These are phyloP conservation scores for Xylaria sp. DNA, from an alignment of 2,329 filamentous ascomycete species.

Conservation along the genomic window DNA sequence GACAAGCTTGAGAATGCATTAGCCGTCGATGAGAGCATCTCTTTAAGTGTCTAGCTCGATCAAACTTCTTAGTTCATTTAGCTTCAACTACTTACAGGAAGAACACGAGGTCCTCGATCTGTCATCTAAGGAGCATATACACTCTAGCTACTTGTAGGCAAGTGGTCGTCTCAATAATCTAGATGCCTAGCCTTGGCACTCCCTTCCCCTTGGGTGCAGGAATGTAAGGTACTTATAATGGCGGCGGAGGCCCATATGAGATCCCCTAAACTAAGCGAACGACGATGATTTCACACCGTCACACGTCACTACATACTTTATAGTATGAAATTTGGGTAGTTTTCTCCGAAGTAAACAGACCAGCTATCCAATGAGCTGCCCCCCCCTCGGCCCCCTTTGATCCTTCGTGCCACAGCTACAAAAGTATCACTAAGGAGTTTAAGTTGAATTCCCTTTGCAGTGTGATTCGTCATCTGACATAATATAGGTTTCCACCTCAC, in stretches of 20 bases:
- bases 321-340: background rate
- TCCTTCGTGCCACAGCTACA: constrained; percentile 6
- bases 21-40: background rate
- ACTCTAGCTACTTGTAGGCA: background rate
- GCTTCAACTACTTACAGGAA: background rate
- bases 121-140: background rate
- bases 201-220: too few relatives aligned
- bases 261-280: background rate
- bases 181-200: background rate
- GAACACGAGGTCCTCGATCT: background rate
- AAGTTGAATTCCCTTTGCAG: background rate
- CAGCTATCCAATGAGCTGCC: constrained; percentile 8
- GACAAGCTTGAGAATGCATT: background rate
- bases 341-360: background rate
- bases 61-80: background rate
- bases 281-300: background rate
- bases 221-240: constrained; percentile 14
- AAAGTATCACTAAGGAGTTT: background rate
- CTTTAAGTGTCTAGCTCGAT: background rate
- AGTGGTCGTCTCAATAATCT: background rate
- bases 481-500: constrained; percentile 14
- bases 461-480: constrained; percentile 27
- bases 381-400: background rate
- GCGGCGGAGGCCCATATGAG: background rate
- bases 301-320: too few relatives aligned